Base-by-base conservation (phyloP, 768 basidiomycete species). In the Dioszegia crocea region DNA sequence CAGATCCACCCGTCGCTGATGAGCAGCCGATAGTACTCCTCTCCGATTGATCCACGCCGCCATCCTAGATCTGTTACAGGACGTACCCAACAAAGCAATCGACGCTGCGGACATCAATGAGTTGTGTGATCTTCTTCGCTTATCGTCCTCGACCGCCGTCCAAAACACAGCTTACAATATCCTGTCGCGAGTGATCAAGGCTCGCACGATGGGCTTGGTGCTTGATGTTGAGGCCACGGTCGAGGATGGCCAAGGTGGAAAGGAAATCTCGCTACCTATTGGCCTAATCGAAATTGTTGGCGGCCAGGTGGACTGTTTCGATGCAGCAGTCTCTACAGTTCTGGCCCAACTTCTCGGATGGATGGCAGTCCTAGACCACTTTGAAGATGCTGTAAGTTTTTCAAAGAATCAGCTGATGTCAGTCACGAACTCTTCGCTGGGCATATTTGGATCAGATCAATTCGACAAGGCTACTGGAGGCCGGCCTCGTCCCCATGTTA, bases 331-430 rank as follows among this genome's bases (percentile, higher is more conserved):
- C 12, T 21, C 51, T 9, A 46, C 41, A 9, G 62, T 64, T 14
- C 19, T 59, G n/a, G 68, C 66, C 6, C 70, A 71, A 62, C 78
- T 96, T n/a, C 81, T 96, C 9, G 83, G 82, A 1, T 96, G 91
- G 92, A 88, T 93, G 86, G 78, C 90, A n/a, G 73, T 86, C 0
- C 86, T 96, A 61, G 89, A 92, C 68, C 79, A 88, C 19, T 96
- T 96, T 76, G 79, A 80, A 24, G 85, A 89, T 73, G 87, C 90
- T 9, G 92, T 93, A 73, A 62, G 89, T 71, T 21, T 53, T n/a
- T 10, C 52, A 66, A 40, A 43, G 30, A n/a, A 40, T 29, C 6
- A n/a, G 21, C 36, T 39, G 19, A 45, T 29, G 10, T 2, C 68
- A 97, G 92, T 94, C 93, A 0, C 82, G 90, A 65, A 89, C 87